Evolutionary conservation across 164 flowering plant genomes (phyloP), one percentile per base, ranked within the genome.

Genomic region (Nymphaea thermarum): DNA sequence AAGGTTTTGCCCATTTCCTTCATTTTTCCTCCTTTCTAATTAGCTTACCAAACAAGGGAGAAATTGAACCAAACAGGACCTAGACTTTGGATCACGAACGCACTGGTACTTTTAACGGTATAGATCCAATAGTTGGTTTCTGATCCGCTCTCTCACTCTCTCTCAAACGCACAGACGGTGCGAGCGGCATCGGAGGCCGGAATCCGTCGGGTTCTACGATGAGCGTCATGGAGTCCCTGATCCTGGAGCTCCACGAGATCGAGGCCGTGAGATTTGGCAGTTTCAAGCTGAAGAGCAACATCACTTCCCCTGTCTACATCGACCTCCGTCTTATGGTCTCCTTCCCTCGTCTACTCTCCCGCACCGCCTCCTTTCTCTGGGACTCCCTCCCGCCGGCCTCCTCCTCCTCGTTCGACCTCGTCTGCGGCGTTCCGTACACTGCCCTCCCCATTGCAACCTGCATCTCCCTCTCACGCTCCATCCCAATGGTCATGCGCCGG

Each of bases 391-490:
- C 93, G 17, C 43, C 85, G 71, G 4, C 72, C 17, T 12, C 11
- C 55, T 88, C 36, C 36, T 25, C 36, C 36, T 25, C n/a, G n/a
- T n/a, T 71, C 82, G 88, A 89, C 74, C 76, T 87, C 77, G 69
- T 94, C 66, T 91, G 97, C 75, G 97, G 97, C 60, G 97, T 91
- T 43, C 98, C 97, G 36, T 91, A 91, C 89, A 91, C 98, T 3
- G 97, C 98, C 51, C 90, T 94, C 60, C 97, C 97, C 65, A 91
- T 94, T 62, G 97, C 98, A 70, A 89, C 98, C 43, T 73, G 76
- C 70, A 81, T 91, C 71, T 91, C 97, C 65, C 51, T 83, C 44
- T 44, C 84, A 64, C 67, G 72, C 67, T 60, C 79, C 67, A 66
- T 88, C 43, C 98, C 98, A 65, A 94, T 94, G 98, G 75, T 94